phyloP scores from a whole-genome alignment of 768 basidiomycete species.

The Hericium rajendrae region DNA sequence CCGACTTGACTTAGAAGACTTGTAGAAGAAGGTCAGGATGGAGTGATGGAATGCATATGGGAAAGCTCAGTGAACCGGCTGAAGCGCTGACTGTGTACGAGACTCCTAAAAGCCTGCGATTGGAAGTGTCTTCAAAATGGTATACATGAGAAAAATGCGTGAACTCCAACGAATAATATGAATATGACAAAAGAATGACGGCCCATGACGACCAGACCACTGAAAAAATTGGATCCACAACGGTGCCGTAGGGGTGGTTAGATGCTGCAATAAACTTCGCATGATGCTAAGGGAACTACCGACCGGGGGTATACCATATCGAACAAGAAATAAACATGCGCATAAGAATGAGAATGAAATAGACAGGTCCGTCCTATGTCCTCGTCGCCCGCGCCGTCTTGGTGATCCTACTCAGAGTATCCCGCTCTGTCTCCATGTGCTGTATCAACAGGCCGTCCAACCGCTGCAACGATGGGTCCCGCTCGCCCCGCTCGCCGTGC shows the following conservation, averaged over 20 bases:
- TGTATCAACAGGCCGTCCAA: conserved; percentile 74
- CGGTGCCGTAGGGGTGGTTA: background rate
- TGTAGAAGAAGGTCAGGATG: too few species aligned
- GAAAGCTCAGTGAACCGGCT: too few species aligned
- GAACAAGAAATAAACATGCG: background rate
- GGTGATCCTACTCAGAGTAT: conserved; percentile 71
- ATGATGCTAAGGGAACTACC: background rate
- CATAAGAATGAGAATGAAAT: background rate
- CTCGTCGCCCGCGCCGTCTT: conserved; percentile 20
- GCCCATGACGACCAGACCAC: background rate
- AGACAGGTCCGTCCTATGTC: conserved; percentile 5
- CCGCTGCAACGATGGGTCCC: conserved; percentile 50
- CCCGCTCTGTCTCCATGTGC: conserved; percentile 79
- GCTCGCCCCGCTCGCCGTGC: conserved; percentile 25
- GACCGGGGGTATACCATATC: background rate
- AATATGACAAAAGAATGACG: background rate
- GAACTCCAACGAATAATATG: background rate
- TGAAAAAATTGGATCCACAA: background rate
- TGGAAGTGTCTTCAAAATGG: background rate
- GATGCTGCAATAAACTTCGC: background rate
- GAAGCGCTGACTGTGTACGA: too few species aligned
- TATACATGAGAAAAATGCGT: background rate
- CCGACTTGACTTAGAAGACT: too few species aligned
- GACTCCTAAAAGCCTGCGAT: background rate
- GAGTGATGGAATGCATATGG: too few species aligned